Percentiles rank a stretch among this genome's conserved stretches.
These are phyloP conservation scores for Penicillium paneum DNA, from an alignment of 2,329 filamentous ascomycete genomes.

Conservation along the genomic window DNA sequence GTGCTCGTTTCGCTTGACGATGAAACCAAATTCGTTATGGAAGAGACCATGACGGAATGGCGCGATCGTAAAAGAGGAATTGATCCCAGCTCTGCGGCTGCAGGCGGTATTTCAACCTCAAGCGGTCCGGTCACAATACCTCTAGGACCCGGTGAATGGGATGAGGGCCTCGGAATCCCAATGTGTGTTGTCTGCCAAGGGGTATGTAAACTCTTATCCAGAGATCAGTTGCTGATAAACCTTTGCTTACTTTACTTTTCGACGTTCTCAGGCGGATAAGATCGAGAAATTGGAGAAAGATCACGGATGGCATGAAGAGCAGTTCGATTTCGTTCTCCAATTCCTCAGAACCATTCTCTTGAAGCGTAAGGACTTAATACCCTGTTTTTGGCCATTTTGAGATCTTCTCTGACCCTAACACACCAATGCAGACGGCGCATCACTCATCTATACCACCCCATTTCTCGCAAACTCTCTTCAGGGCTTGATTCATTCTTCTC, in stretches of 20 bases:
- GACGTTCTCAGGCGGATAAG: slow-evolving; percentile 64
- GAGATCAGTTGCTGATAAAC: neutral
- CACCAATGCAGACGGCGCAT: slow-evolving; percentile 76
- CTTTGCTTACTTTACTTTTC: slow-evolving; percentile 21
- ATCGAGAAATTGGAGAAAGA: slow-evolving; percentile 89
- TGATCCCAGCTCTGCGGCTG: slow-evolving; percentile 57
- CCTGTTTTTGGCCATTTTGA: neutral
- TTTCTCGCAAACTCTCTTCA: slow-evolving; percentile 74
- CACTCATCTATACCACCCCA: slow-evolving; percentile 79
- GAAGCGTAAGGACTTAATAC: slow-evolving; percentile 61
- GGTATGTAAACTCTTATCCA: slow-evolving; percentile 49
- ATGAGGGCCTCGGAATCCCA: slow-evolving; percentile 80
- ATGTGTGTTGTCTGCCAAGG: slow-evolving; percentile 96
- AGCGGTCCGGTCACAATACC: slow-evolving; percentile 71
- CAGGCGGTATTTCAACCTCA: slow-evolving; percentile 52
- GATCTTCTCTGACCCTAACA: slow-evolving; percentile 12
- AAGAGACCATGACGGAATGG: slow-evolving; percentile 79
- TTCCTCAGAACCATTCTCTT: slow-evolving; percentile 85
- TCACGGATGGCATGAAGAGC: slow-evolving; percentile 89
- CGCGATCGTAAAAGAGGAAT: slow-evolving; percentile 68
- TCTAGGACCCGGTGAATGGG: slow-evolving; percentile 86
- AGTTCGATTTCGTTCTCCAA: slow-evolving; percentile 94
- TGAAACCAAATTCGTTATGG: slow-evolving; percentile 77
- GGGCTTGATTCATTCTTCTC: slow-evolving; percentile 75
- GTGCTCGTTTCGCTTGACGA: slow-evolving; percentile 71